Percentiles rank a stretch among this genome's conserved stretches.
Evolutionary conservation across 352 stramenopile genomes (phyloP).

Genomic region (Phytopythium cucurbitacearum): DNA sequence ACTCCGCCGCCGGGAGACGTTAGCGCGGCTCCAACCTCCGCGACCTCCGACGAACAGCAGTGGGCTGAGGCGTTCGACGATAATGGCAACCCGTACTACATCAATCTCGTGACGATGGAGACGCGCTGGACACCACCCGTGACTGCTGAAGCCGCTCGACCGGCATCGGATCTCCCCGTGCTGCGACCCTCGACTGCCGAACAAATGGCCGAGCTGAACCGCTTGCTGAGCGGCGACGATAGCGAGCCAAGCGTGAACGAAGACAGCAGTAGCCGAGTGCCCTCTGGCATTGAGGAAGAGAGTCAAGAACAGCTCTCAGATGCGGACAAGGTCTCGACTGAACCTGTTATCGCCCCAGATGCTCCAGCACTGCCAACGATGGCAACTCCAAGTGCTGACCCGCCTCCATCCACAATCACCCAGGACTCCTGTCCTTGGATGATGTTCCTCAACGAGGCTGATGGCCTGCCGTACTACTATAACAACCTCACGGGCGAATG

Average conservation of each 20-base stretch:
- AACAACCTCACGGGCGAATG: constrained; percentile 53
- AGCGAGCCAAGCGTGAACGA: constrained; percentile 3
- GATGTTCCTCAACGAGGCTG: constrained; percentile 65
- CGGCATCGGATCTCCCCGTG: neutral
- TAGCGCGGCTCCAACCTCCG: neutral
- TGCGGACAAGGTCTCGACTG: neutral
- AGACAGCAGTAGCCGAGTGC: too few relatives aligned
- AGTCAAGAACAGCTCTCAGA: neutral
- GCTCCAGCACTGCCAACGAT: too few relatives aligned
- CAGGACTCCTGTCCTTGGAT: constrained; percentile 37
- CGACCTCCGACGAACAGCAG: neutral
- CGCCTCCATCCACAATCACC: neutral
- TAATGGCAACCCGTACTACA: constrained; percentile 36
- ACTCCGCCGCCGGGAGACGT: constrained; percentile 10
- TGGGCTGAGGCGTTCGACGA: constrained; percentile 48
- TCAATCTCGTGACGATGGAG: constrained; percentile 52
- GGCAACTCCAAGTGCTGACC: too few relatives aligned
- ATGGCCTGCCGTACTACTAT: constrained; percentile 69
- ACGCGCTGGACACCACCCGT: constrained; percentile 42
- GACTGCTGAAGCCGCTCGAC: neutral
- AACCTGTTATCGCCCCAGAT: neutral
- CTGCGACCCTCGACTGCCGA: constrained; percentile 49
- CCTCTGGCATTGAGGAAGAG: neutral
- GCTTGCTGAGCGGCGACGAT: constrained; percentile 37
- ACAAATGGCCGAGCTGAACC: constrained; percentile 58